phyloP scores from a whole-genome alignment of 169 alveolate genomes.

The Cryptosporidium sp. region DNA sequence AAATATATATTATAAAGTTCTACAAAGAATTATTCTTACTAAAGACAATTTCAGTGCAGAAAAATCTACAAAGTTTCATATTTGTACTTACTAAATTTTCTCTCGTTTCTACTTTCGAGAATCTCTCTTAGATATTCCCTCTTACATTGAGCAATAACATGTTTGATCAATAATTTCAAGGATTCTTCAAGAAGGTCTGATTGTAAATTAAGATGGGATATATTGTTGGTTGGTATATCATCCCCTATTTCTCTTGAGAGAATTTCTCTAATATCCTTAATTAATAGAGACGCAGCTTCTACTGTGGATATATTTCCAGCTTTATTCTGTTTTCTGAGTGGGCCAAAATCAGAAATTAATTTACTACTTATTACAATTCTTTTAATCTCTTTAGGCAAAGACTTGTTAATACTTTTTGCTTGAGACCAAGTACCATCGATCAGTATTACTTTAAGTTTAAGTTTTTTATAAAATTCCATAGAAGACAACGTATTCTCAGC shows the following conservation, averaged over 20 bases:
- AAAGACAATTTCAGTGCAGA: neutral
- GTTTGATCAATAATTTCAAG: slow-evolving; percentile 22
- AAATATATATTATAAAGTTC: neutral
- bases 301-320: slow-evolving; percentile 60
- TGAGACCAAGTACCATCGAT: slow-evolving; percentile 74
- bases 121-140: slow-evolving; percentile 44
- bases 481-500: neutral
- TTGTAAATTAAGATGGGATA: neutral
- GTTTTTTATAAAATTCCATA: neutral
- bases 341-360: slow-evolving; percentile 69
- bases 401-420: slow-evolving; percentile 65
- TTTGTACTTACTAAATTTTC: slow-evolving; percentile 4
- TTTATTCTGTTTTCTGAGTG: slow-evolving; percentile 60
- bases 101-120: slow-evolving; percentile 52
- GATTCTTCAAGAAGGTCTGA: slow-evolving; percentile 16
- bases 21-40: neutral
- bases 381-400: slow-evolving; percentile 20
- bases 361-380: slow-evolving; percentile 46
- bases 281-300: slow-evolving; percentile 52
- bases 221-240: neutral
- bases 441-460: slow-evolving; percentile 26
- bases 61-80: neutral
- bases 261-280: slow-evolving; percentile 1
- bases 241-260: neutral
- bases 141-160: slow-evolving; percentile 64